A percentile compares a stretch with the other conserved stretches of the same genome.
Evolutionary conservation across 495 filamentous ascomycete genomes (phyloP).

Genomic region (Amniculicola lignicola): DNA sequence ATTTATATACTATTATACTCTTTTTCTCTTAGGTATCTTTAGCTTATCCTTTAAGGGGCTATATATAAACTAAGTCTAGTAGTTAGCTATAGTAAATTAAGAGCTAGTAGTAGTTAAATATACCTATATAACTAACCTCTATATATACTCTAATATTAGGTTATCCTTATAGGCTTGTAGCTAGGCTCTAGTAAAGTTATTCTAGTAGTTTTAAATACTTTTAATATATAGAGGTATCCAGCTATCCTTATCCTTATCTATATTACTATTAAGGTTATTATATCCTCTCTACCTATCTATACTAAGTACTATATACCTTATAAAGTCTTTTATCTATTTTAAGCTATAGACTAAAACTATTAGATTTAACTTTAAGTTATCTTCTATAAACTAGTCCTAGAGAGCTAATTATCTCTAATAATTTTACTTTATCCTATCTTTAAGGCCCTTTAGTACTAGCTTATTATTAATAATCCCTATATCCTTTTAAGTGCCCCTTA

Average conservation of each 20-base stretch:
- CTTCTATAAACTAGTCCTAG: not conserved
- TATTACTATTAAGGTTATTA: constrained; percentile 3
- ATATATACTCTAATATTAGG: constrained; percentile 7
- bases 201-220: constrained; percentile 14
- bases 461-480: constrained; percentile 14
- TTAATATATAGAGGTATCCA: constrained; percentile 6
- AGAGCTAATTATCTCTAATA: constrained; percentile 6
- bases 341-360: constrained; percentile 11
- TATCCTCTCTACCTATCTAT: constrained; percentile 12
- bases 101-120: constrained; percentile 1
- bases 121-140: constrained; percentile 13
- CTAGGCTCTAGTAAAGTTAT: constrained; percentile 11
- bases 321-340: constrained; percentile 8
- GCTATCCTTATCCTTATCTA: not conserved
- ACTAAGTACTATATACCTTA: constrained; percentile 3
- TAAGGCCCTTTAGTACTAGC: constrained; percentile 18
- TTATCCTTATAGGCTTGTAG: constrained; percentile 5
- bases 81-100: constrained; percentile 3
- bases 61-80: not conserved
- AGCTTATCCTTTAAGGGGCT: not conserved
- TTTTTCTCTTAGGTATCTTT: not conserved
- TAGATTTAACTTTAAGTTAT: not conserved
- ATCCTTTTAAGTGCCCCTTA: constrained; percentile 15
- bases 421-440: constrained; percentile 12
- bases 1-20: not conserved